Evolutionary conservation across 345 rosid species (phyloP), one percentile per base, ranked within the genome.

Genomic region (Populus pruinosa): DNA sequence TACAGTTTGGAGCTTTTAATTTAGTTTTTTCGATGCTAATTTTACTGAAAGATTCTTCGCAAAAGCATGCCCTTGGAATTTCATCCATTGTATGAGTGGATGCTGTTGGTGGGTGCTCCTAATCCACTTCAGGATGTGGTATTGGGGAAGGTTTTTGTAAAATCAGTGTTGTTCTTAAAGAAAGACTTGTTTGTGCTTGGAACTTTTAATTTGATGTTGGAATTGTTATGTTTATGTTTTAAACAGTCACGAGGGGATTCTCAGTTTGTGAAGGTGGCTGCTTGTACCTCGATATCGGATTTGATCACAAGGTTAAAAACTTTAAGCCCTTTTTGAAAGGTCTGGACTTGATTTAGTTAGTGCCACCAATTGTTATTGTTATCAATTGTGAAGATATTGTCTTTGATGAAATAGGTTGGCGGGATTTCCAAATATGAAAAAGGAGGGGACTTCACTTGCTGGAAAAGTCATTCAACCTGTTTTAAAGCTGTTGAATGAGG

Each of bases 261-360:
- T 87, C 90, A 87, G 75, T 82, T 92, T 83, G 90, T 92, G 39
- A 92, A 87, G 86, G 94, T 90, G 85, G 95, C 97, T 86, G 86
- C 87, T 62, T 89, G 91, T 84, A 82, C 86, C 31, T 83, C 97
- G 53, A 81, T 92, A 72, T 85, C 90, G 50, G 97, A 91, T 86
- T 87, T 96, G 29, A 76, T 96, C 35, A 82, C 86, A 70, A 96
- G 99, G 98, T 96, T 29, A 59, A 84, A 6, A 47, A 16, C 38
- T 27, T 1, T 70, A 44, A 29, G 55, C 29, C 66, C 14, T 44
- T 31, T 70, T 77, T 68, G 11, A 3, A 5, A 61, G 6, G 27
- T 39, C 29, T 16, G 74, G 62, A 61, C 64, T 70, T 17, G 18
- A 59, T 16, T 47, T 11, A 3, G 29, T 4, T 55, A 2, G 8